Evolutionary conservation across 768 basidiomycete species (phyloP).

Genomic region (Infundibulicybe gibba): DNA sequence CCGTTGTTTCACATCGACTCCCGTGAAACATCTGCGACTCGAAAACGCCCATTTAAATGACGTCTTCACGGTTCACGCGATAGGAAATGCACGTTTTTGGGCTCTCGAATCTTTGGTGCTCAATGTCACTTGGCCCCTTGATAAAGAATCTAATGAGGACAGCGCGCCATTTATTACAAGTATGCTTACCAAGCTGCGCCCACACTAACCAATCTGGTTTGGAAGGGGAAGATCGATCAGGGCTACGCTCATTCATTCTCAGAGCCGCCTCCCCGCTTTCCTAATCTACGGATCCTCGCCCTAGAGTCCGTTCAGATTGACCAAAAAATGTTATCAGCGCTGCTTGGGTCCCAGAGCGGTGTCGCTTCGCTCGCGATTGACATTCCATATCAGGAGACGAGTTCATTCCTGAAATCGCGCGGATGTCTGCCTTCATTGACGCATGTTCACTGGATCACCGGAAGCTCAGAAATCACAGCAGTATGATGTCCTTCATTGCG

Average conservation of each 20-base stretch:
- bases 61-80: not conserved
- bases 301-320: constrained; percentile 12
- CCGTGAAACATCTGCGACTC: constrained; percentile 20
- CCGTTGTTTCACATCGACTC: constrained; percentile 9
- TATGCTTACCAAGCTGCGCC: not conserved
- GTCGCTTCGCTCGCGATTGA: constrained; percentile 10
- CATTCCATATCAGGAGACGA: not conserved
- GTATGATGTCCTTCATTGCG: constrained; percentile 15
- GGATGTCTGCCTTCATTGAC: constrained; percentile 19
- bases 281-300: constrained; percentile 13
- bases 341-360: constrained; percentile 3
- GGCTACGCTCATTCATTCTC: not conserved
- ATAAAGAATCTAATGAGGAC: not conserved
- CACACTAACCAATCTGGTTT: not conserved
- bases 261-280: constrained; percentile 8
- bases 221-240: not conserved
- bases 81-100: not conserved
- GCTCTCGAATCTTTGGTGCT: not conserved
- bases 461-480: constrained; percentile 6
- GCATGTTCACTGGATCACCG: constrained; percentile 16
- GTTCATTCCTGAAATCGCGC: constrained; percentile 6
- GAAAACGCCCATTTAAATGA: not conserved
- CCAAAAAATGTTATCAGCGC: constrained; percentile 9
- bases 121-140: not conserved
- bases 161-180: not conserved